Evolutionary conservation across 2,329 filamentous ascomycete genomes (phyloP).

Genomic region (Polytolypa hystricis): DNA sequence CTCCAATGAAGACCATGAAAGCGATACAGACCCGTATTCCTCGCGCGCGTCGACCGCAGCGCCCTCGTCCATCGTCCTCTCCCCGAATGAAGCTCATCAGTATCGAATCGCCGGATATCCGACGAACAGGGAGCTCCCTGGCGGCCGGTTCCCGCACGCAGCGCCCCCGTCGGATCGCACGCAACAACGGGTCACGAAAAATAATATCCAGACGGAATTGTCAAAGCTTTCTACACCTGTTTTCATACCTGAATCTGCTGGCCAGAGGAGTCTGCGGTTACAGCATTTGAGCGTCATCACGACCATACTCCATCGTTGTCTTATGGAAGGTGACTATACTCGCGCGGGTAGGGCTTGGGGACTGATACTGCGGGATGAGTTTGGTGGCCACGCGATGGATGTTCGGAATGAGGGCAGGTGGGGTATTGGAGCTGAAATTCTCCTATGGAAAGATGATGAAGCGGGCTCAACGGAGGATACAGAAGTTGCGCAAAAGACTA

Average conservation of each 20-base stretch:
- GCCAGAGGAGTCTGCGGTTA: conserved; percentile 27
- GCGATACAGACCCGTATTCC: not conserved
- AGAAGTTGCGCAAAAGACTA: not conserved
- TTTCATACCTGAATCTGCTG: conserved; percentile 22
- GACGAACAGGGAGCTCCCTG: conserved; percentile 27
- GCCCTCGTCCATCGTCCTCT: conserved; percentile 20
- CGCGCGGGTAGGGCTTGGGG: conserved; percentile 67
- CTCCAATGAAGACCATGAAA: not conserved
- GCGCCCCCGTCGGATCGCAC: conserved; percentile 12
- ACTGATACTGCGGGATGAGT: conserved; percentile 54
- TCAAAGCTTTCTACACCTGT: conserved; percentile 24
- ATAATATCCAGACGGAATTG: conserved; percentile 18
- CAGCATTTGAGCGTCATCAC: conserved; percentile 57
- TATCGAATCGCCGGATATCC: conserved; percentile 33
- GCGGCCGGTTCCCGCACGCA: conserved; percentile 32
- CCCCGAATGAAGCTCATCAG: conserved; percentile 32
- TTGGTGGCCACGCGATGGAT: conserved; percentile 51
- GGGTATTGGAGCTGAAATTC: conserved; percentile 74
- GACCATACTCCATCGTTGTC: conserved; percentile 58
- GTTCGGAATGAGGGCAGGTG: conserved; percentile 60
- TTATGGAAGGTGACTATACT: conserved; percentile 58
- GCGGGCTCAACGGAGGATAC: conserved; percentile 10
- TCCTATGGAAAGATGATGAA: conserved; percentile 47
- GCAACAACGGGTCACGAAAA: conserved; percentile 8
- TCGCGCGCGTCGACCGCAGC: conserved; percentile 10